Evolutionary conservation across 176 grass and related monocot species (phyloP).

Genomic region (Carex pumila): DNA sequence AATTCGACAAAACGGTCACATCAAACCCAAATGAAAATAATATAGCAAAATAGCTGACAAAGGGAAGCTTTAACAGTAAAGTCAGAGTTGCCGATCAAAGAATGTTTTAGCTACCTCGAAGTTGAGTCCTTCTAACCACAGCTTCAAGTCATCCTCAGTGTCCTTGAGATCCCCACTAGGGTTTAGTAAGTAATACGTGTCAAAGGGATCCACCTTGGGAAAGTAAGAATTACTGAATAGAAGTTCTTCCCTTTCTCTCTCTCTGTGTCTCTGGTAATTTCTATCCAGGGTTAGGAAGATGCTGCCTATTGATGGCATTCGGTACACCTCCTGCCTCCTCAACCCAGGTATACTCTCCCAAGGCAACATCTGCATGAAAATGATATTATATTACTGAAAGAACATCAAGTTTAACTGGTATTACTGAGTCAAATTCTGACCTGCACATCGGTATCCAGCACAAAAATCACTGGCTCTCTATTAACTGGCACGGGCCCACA

Average conservation of each 20-base stretch:
- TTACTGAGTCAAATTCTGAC: slow-evolving; percentile 25
- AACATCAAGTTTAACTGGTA: background rate
- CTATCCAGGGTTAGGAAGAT: slow-evolving; percentile 41
- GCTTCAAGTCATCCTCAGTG: background rate
- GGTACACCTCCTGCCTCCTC: slow-evolving; percentile 81
- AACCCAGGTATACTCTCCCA: slow-evolving; percentile 78
- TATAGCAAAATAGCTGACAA: background rate
- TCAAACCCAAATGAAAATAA: background rate
- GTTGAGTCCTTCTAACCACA: background rate
- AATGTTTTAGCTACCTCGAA: background rate
- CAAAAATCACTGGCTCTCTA: slow-evolving; percentile 72
- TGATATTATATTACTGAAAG: slow-evolving; percentile 10
- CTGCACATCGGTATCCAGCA: slow-evolving; percentile 74
- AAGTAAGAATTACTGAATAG: slow-evolving; percentile 19
- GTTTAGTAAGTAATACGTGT: slow-evolving; percentile 75
- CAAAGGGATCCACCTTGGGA: slow-evolving; percentile 56
- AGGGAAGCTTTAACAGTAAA: background rate
- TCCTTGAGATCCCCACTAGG: slow-evolving; percentile 48
- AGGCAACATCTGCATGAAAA: slow-evolving; percentile 72
- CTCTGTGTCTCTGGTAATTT: slow-evolving; percentile 28
- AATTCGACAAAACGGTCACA: slow-evolving; percentile 13
- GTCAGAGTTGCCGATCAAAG: background rate
- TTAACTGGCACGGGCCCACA: slow-evolving; percentile 20
- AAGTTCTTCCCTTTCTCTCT: slow-evolving; percentile 1
- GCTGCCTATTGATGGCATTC: slow-evolving; percentile 67